phyloP scores from a whole-genome alignment of 2,329 filamentous ascomycete species.

The Dactylonectria macrodidyma region DNA sequence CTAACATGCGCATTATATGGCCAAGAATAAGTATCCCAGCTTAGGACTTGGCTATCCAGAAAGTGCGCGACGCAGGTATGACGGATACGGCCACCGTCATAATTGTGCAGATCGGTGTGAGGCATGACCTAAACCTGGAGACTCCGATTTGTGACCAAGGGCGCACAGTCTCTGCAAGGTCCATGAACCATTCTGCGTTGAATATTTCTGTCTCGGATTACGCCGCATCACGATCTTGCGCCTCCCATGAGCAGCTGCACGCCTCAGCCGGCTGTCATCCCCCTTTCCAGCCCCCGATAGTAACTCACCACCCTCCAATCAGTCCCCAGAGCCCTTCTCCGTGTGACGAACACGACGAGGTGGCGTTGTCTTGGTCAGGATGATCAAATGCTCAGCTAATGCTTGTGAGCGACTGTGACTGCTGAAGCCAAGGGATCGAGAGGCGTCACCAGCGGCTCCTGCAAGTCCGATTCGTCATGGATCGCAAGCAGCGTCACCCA shows the following conservation, averaged over 20 bases:
- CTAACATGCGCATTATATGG: neutral
- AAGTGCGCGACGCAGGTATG: neutral
- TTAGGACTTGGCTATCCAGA: neutral
- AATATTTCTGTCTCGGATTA: slow-evolving; percentile 43
- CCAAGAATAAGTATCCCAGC: neutral
- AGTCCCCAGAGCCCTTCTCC: slow-evolving; percentile 29
- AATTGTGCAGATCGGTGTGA: slow-evolving; percentile 13
- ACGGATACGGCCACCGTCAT: slow-evolving; percentile 9
- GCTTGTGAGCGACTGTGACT: neutral
- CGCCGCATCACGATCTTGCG: slow-evolving; percentile 46
- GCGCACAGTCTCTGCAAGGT: slow-evolving; percentile 22
- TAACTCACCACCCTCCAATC: slow-evolving; percentile 26
- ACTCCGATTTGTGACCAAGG: slow-evolving; percentile 12
- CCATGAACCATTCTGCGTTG: slow-evolving; percentile 30
- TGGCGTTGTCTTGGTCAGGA: slow-evolving; percentile 31
- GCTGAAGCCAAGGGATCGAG: neutral
- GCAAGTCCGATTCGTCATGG: slow-evolving; percentile 23
- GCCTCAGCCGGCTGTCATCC: slow-evolving; percentile 44
- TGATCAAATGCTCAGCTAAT: slow-evolving; percentile 39
- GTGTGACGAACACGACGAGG: slow-evolving; percentile 36
- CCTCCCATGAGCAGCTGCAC: slow-evolving; percentile 36
- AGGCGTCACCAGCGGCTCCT: slow-evolving; percentile 16
- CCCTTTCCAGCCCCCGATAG: slow-evolving; percentile 30
- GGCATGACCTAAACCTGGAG: slow-evolving; percentile 16
- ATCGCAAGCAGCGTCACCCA: slow-evolving; percentile 20